Conservation (phyloP, 805 yeast genomes). For the Metschnikowia koreensis region DNA sequence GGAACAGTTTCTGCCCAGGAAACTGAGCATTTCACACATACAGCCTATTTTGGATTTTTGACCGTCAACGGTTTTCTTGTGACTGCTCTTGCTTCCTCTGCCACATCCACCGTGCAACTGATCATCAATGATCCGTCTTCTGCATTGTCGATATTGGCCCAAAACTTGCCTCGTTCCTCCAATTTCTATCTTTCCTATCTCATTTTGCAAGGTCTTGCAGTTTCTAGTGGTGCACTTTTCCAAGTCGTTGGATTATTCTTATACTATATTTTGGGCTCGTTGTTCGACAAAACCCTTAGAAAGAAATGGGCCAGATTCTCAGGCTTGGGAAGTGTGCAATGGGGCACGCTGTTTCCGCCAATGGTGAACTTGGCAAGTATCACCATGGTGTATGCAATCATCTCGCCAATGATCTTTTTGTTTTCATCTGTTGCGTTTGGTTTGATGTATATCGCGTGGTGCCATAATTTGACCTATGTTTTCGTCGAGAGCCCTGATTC, state of each 20-base stretch:
- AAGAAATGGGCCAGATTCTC: constrained; percentile 63
- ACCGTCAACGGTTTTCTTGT: constrained; percentile 70
- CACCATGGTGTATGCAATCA: constrained; percentile 62
- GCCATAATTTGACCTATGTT: constrained; percentile 75
- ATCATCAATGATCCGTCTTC: constrained; percentile 57
- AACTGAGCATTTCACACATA: constrained; percentile 64
- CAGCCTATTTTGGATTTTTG: constrained; percentile 66
- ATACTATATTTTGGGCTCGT: constrained; percentile 54
- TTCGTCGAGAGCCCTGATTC: constrained; percentile 65
- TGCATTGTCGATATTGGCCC: constrained; percentile 59
- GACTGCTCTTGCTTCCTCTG: constrained; percentile 69
- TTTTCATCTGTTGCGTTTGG: constrained; percentile 72
- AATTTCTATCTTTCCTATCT: constrained; percentile 71
- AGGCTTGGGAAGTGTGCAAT: constrained; percentile 49
- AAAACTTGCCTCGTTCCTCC: constrained; percentile 69
- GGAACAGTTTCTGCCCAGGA: constrained; percentile 59
- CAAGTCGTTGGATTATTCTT: constrained; percentile 59
- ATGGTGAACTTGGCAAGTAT: constrained; percentile 71
- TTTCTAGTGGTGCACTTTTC: constrained; percentile 62
- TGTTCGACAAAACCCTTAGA: constrained; percentile 64
- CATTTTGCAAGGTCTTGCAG: constrained; percentile 64
- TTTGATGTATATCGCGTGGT: constrained; percentile 70
- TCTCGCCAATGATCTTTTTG: constrained; percentile 78
- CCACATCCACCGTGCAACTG: constrained; percentile 62
- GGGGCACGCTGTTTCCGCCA: constrained; percentile 81